Percentiles rank a stretch among this genome's conserved stretches.
These are phyloP conservation scores for Saccharum spontaneum DNA, from an alignment of 176 grass and related monocot genomes.

Conservation along the genomic window DNA sequence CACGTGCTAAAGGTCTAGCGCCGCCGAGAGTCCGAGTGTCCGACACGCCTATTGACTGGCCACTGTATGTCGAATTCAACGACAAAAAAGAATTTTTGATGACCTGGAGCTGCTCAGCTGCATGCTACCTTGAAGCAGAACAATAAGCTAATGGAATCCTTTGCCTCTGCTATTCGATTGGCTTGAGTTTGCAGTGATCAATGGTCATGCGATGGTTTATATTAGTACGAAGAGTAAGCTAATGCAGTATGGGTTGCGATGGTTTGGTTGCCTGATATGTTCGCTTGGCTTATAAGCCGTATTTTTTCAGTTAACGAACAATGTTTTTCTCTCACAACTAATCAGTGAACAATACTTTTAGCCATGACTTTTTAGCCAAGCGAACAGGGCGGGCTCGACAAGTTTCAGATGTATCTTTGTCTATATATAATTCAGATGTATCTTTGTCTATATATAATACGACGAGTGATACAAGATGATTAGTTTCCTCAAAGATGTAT, in stretches of 20 bases:
- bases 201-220: background rate
- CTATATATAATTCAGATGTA: no score
- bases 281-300: no score
- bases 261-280: background rate
- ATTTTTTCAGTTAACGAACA: no score
- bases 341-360: no score
- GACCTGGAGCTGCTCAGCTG: conserved; percentile 45
- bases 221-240: background rate
- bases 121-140: conserved; percentile 46
- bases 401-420: no score
- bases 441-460: no score
- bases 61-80: conserved; percentile 35
- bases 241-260: background rate
- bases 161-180: conserved; percentile 1
- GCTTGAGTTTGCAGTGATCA: background rate
- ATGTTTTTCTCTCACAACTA: no score
- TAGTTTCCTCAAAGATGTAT: no score
- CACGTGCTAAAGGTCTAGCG: conserved; percentile 51
- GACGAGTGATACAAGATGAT: no score
- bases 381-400: no score
- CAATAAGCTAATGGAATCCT: conserved; percentile 52
- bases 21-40: conserved; percentile 1
- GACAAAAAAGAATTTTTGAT: conserved; percentile 40
- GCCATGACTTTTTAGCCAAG: no score
- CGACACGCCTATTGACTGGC: conserved; percentile 31